Base-by-base conservation (phyloP, 2,329 filamentous ascomycete species). In the Alternaria viburni region DNA sequence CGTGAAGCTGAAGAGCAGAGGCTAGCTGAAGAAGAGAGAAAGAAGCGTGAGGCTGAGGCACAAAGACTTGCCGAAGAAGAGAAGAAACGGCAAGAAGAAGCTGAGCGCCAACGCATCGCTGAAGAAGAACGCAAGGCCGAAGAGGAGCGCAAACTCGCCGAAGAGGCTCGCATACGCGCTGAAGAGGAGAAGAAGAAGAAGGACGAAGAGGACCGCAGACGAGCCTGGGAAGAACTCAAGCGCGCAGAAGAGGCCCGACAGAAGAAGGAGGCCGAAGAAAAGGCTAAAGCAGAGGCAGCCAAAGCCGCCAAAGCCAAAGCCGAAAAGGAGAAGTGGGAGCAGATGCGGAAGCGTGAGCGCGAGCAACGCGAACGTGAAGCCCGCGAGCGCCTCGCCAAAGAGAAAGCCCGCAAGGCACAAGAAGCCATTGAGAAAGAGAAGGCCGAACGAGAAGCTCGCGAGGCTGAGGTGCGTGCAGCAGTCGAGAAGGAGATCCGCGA, bases 101-200 rank as follows among this genome's bases (percentile, higher is more conserved):
- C 83, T 44, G 71, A 72, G 3, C 83, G 89, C 54, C 89, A 92
- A 72, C 36, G 89, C 91, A 69, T 89, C 90, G 72, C 59, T 79
- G 68, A 80, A 61, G 72, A 79, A 26, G 59, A 69, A 23, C 69
- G 65, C 10, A 47, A 59, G 26, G 64, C 62, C 67, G 66, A 81
- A 21, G 63, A 75, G 71, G 59, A 74, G 25, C 78, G 76, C 45
- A 81, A 80, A 65, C 81, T 78, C 73, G 72, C 81, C 73, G 71
- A 78, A 62, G 72, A 78, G 32, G 71, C 78, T 71, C 75, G 81
- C 44, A 81, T 80, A 66, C 72, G 72, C 6, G 81, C 82, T 58
- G 82, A 81, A 75, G 73, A 82, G 77, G 72, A 78, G 63, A 74
- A 79, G 52, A 87, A 88, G 43, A 72, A 72, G 45, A 69, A 63